phyloP scores from a whole-genome alignment of 1,284 basidiomycete species.

The Lignosus rhinocerotis region DNA sequence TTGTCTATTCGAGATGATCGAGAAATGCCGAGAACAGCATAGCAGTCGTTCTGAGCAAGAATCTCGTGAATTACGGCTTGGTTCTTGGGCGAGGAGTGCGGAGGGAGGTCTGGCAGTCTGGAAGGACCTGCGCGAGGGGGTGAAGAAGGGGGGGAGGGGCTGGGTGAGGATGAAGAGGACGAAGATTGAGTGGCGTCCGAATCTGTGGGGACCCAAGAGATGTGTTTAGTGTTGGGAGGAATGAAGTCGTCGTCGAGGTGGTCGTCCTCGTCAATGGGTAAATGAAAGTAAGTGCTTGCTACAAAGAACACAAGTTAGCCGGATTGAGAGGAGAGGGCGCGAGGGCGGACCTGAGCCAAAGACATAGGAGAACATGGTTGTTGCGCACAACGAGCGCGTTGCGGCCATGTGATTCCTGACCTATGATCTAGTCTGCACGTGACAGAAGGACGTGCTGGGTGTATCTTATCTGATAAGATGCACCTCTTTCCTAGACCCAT shows the following conservation, averaged over 20 bases:
- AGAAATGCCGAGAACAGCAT: slow-evolving; percentile 69
- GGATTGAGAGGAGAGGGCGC: slow-evolving; percentile 1
- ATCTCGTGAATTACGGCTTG: slow-evolving; percentile 50
- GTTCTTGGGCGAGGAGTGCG: slow-evolving; percentile 24
- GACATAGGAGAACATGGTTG: slow-evolving; percentile 58
- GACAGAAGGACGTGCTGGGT: neutral
- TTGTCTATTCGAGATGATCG: slow-evolving; percentile 59
- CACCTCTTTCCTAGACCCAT: no score
- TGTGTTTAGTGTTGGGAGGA: slow-evolving; percentile 37
- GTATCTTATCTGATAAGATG: slow-evolving; percentile 20
- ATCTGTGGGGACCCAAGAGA: slow-evolving; percentile 41
- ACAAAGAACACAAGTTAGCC: neutral
- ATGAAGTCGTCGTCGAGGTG: slow-evolving; percentile 44
- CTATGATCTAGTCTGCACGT: neutral
- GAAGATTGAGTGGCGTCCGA: slow-evolving; percentile 24
- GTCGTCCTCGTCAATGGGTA: slow-evolving; percentile 55
- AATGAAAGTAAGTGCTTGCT: slow-evolving; percentile 62
- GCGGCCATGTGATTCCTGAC: slow-evolving; percentile 28
- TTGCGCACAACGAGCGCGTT: slow-evolving; percentile 24
- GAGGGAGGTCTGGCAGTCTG: slow-evolving; percentile 21
- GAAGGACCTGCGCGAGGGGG: slow-evolving; percentile 28
- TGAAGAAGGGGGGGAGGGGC: slow-evolving; percentile 29
- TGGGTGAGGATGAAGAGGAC: slow-evolving; percentile 20
- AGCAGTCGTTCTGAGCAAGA: slow-evolving; percentile 62
- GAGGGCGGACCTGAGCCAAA: slow-evolving; percentile 47